Evolutionary conservation across 2,329 filamentous ascomycete species (phyloP), one percentile per base, ranked within the genome.

Genomic region (Huntiella abstrusa): DNA sequence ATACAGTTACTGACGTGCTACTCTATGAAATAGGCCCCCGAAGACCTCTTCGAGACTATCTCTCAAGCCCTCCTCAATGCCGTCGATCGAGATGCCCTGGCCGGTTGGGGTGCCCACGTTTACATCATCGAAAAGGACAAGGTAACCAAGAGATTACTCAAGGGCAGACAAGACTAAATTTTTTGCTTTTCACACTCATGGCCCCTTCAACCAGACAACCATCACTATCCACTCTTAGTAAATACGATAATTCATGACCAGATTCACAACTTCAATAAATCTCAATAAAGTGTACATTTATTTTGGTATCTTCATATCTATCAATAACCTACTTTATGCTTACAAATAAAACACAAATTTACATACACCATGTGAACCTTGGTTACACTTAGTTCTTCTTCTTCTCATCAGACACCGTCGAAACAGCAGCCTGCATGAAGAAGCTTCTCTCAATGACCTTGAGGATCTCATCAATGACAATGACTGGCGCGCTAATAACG

Each of bases 51-150:
- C 66, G 91, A 98, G 69, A 98, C 91, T 52, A 85, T 96, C 61
- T 96, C 91, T 41, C 91, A 98, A 67, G 79, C 88, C 45, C 73
- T 98, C 51, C 73, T 98, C 55, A 96, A 92, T 64, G 91, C 91
- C 50, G 84, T 96, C 49, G 91, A 98, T 65, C 76, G 91, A 67
- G 91, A 98, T 65, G 91, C 91, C 45, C 71, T 98, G 53, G 95
- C 88, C 34, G 91, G 91, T 53, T 96, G 91, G 91, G 91, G 91
- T 61, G 91, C 91, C 35, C 86, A 98, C 60, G 91, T 98, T 56
- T 98, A 96, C 69, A 93, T 98, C 60, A 93, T 98, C 63, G 91
- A 96, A 72, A 98, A 98, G 75, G 87, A 94, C 69, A 96, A 96
- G 82, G 84, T 98, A 53, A 96, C 91, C 59, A 95, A 96, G 80